Base-by-base conservation (phyloP, 2,329 filamentous ascomycete genomes). In the Alternaria solani region DNA sequence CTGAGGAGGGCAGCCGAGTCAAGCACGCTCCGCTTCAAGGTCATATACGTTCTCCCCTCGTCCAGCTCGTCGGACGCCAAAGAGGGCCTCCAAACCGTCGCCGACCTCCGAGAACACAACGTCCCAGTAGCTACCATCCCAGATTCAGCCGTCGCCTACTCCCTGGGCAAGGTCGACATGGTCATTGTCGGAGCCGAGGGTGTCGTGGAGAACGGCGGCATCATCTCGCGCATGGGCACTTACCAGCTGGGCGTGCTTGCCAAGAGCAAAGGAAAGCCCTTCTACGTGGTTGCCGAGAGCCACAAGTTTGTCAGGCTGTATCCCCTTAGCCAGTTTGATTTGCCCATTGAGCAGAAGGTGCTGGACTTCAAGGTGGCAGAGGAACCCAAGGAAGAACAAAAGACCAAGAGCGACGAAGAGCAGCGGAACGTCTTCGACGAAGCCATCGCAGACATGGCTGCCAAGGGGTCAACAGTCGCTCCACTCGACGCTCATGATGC, bases 261-360 rank as follows among this genome's bases (percentile, higher is more conserved):
- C 5, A 89, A 89, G 71, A 86, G 86, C 14, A 85, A 86, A 62
- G 87, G 89, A 39, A 89, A 92, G 64, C 91, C 91, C 0, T 92
- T 98, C 69, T 97, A 96, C 73, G 93, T 97, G 18, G 93, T 95
- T 5, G 91, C 91, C 1, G 95, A 99, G 82, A 96, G 92, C 71
- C 95, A 99, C 83, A 99, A 99, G 81, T 97, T 99, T 75, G 93
- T 96, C 46, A 87, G 93, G 71, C 85, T 95, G 56, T 95, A 94
- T 71, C 92, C 94, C 1, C 81, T 95, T 23, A 88, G 90, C 64
- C 93, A 97, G 79, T 88, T 89, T 60, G 91, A 95, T 74, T 82
- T 96, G 59, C 91, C 91, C 0, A 88, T 96, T 66, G 86, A 90
- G 74, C 93, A 97, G 79, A 85, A 88, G 34, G 86, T 96, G 14